Conservation (phyloP, 2,329 filamentous ascomycete genomes). For the Verticillium nonalfalfae region DNA sequence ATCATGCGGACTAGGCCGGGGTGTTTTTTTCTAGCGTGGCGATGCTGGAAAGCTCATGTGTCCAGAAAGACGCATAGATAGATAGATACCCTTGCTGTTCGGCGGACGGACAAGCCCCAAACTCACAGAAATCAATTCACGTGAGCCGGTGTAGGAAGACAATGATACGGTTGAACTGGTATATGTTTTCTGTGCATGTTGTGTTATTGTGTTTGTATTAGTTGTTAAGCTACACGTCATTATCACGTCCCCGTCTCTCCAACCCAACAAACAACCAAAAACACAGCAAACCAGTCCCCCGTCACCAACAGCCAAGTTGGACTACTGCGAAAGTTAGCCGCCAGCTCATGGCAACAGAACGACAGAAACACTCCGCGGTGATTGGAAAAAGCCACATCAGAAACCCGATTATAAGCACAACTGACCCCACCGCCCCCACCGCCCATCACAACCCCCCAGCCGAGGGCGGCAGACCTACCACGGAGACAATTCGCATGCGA, state of each 20-base stretch:
- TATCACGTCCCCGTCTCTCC: not conserved
- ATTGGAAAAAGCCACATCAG: slow-evolving; percentile 21
- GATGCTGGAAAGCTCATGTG: no score
- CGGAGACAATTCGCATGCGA: slow-evolving; percentile 21
- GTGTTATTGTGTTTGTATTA: no score
- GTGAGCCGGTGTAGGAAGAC: no score
- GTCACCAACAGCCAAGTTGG: not conserved
- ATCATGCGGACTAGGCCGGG: no score
- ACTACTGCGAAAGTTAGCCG: not conserved
- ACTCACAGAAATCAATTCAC: not conserved
- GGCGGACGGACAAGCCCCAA: not conserved
- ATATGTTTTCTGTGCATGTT: no score
- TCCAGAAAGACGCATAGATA: not conserved
- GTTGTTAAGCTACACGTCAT: not conserved
- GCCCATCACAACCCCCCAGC: not conserved
- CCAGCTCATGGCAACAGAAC: not conserved
- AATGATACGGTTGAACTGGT: no score
- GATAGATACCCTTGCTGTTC: not conserved
- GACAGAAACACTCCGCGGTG: not conserved
- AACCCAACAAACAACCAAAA: not conserved
- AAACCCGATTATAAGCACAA: slow-evolving; percentile 41
- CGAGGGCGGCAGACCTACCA: not conserved
- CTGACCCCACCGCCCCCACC: slow-evolving; percentile 25
- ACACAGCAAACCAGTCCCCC: not conserved
- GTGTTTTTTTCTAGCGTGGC: no score